Evolutionary conservation across 352 stramenopile genomes (phyloP).

Genomic region (Peronosclerospora sorghi): DNA sequence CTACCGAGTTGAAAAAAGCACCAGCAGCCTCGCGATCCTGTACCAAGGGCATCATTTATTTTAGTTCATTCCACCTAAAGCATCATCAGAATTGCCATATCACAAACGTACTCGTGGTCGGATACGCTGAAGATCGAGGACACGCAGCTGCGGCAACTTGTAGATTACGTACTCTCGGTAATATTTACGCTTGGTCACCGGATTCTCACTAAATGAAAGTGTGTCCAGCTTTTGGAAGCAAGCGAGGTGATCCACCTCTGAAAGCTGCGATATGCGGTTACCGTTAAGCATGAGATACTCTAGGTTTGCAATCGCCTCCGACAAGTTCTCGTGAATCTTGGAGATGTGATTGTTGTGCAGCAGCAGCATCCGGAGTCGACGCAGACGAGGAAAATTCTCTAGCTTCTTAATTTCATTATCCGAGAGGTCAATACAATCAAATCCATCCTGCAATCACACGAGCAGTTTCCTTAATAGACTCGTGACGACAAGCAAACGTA

Average conservation of each 20-base stretch:
- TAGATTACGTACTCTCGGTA: slow-evolving; percentile 90
- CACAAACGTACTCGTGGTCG: slow-evolving; percentile 44
- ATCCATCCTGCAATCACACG: slow-evolving; percentile 60
- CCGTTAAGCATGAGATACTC: slow-evolving; percentile 86
- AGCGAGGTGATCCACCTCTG: slow-evolving; percentile 74
- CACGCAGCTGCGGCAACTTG: slow-evolving; percentile 75
- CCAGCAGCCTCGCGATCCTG: slow-evolving; percentile 68
- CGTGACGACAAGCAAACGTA: not conserved
- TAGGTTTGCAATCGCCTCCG: slow-evolving; percentile 72
- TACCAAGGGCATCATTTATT: slow-evolving; percentile 1
- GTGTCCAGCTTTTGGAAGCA: slow-evolving; percentile 79
- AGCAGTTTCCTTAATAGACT: not conserved
- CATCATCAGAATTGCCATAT: not conserved
- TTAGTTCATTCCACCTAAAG: not conserved
- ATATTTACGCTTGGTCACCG: slow-evolving; percentile 82
- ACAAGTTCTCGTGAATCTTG: slow-evolving; percentile 70
- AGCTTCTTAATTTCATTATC: slow-evolving; percentile 93
- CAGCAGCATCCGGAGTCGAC: slow-evolving; percentile 84
- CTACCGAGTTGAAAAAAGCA: slow-evolving; percentile 65
- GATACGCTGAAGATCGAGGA: slow-evolving; percentile 84
- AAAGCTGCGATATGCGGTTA: slow-evolving; percentile 76
- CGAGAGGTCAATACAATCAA: slow-evolving; percentile 90
- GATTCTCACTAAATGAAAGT: slow-evolving; percentile 80
- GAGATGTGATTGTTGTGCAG: slow-evolving; percentile 89
- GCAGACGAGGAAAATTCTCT: slow-evolving; percentile 88